Conservation (phyloP, 2,329 filamentous ascomycete genomes). For the Sordariomycetes sp. region DNA sequence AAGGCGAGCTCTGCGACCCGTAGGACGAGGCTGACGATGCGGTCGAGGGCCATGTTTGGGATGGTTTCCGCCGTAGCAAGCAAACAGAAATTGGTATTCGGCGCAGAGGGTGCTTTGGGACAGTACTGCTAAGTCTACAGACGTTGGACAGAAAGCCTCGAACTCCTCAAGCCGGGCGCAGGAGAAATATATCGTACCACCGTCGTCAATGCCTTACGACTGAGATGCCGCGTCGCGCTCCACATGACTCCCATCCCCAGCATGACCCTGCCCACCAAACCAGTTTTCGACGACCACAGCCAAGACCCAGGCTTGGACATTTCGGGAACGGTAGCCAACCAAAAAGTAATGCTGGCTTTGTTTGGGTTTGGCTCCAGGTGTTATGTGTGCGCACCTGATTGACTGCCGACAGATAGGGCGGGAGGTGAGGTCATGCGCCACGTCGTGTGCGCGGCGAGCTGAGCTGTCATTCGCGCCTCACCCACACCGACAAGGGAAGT, state of each 20-base stretch:
- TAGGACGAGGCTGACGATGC: slow-evolving; percentile 27
- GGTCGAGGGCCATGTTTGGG: slow-evolving; percentile 26
- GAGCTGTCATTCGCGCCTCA: not conserved
- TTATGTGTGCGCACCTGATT: not conserved
- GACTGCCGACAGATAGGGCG: not conserved
- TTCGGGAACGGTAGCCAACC: too few species aligned
- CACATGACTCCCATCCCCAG: not conserved
- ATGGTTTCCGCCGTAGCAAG: not conserved
- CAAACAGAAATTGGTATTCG: not conserved
- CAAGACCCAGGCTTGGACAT: too few species aligned
- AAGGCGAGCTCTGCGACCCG: slow-evolving; percentile 51
- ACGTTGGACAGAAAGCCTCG: too few species aligned
- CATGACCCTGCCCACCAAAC: slow-evolving; percentile 1
- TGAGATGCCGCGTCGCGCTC: too few species aligned
- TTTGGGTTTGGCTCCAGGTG: not conserved
- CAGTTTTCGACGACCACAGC: not conserved
- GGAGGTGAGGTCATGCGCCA: slow-evolving; percentile 3
- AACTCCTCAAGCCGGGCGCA: too few species aligned
- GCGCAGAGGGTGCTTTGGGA: too few species aligned
- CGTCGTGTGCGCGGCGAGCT: not conserved
- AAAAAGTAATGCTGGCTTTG: not conserved
- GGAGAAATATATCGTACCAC: too few species aligned
- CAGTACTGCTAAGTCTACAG: too few species aligned
- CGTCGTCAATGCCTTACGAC: too few species aligned
- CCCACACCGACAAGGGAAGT: not conserved